phyloP scores from a whole-genome alignment of 2,329 filamentous ascomycete species.

The Trichophaea hybrida region DNA sequence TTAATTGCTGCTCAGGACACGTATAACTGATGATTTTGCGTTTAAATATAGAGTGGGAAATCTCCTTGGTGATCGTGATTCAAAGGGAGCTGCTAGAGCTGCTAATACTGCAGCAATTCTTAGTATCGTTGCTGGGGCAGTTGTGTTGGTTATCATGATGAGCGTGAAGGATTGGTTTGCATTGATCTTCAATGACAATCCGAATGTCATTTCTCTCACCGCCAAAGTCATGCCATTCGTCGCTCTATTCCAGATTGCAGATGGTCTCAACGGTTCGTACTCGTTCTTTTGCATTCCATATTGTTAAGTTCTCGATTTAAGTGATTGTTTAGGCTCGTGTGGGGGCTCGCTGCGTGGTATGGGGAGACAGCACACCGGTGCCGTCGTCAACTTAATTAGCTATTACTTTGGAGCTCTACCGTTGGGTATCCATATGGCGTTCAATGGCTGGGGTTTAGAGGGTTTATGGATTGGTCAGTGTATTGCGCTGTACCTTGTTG shows the following conservation, averaged over 20 bases:
- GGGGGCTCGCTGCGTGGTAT: conserved; percentile 69
- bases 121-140: conserved; percentile 50
- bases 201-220: conserved; percentile 55
- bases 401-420: conserved; percentile 54
- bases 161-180: conserved; percentile 58
- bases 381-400: conserved; percentile 63
- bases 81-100: conserved; percentile 51
- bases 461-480: conserved; percentile 78
- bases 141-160: conserved; percentile 57
- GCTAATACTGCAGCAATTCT: conserved; percentile 63
- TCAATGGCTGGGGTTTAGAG: conserved; percentile 67
- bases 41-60: conserved; percentile 50
- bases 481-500: conserved; percentile 66
- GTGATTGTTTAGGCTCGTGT: conserved; percentile 39
- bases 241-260: conserved; percentile 78
- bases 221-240: conserved; percentile 71
- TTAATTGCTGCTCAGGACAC: background rate
- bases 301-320: background rate
- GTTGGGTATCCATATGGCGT: conserved; percentile 57
- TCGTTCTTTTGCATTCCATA: background rate
- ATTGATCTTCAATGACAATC: conserved; percentile 62
- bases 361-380: conserved; percentile 75
- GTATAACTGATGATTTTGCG: background rate
- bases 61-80: conserved; percentile 54
- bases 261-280: conserved; percentile 58